Evolutionary conservation across 1,284 basidiomycete species (phyloP).

Genomic region (Sutorius eximius): DNA sequence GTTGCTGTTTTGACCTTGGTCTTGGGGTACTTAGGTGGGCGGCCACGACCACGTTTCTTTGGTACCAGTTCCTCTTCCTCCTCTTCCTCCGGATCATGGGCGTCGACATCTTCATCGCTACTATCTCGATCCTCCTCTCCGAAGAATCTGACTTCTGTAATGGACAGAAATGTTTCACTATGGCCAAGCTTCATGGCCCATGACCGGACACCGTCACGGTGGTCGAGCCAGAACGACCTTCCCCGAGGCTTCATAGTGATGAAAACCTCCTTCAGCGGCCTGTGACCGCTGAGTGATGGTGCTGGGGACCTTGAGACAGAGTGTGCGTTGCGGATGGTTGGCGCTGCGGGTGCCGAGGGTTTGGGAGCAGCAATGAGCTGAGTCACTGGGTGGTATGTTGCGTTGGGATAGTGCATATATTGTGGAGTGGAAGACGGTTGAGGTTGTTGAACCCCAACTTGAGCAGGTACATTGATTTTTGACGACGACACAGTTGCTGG

Average conservation of each 20-base stretch:
- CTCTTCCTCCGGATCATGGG: conserved; percentile 33
- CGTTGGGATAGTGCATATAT: conserved; percentile 47
- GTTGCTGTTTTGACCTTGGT: conserved; percentile 34
- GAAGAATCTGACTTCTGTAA: conserved; percentile 55
- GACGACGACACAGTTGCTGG: conserved; percentile 16
- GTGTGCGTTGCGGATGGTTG: conserved; percentile 22
- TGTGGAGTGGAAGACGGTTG: conserved; percentile 22
- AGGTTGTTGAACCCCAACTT: conserved; percentile 33
- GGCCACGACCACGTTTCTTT: conserved; percentile 38
- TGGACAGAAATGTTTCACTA: conserved; percentile 50
- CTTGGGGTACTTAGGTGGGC: conserved; percentile 33
- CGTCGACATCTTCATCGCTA: conserved; percentile 49
- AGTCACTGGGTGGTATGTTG: conserved; percentile 42
- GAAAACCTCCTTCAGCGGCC: conserved; percentile 49
- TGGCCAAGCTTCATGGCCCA: conserved; percentile 63
- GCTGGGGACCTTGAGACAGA: conserved; percentile 47
- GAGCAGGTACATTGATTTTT: conserved; percentile 31
- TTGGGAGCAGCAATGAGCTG: conserved; percentile 23
- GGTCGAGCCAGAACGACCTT: conserved; percentile 55
- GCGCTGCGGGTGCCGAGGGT: conserved; percentile 18
- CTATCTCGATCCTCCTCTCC: conserved; percentile 48
- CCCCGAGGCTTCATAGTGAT: conserved; percentile 58
- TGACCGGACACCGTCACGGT: conserved; percentile 61
- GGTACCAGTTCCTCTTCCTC: conserved; percentile 43
- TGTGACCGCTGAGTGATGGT: conserved; percentile 41